These are phyloP conservation scores for Petunia secreta DNA, from an alignment of 257 asterid species.

Conservation along the genomic window DNA sequence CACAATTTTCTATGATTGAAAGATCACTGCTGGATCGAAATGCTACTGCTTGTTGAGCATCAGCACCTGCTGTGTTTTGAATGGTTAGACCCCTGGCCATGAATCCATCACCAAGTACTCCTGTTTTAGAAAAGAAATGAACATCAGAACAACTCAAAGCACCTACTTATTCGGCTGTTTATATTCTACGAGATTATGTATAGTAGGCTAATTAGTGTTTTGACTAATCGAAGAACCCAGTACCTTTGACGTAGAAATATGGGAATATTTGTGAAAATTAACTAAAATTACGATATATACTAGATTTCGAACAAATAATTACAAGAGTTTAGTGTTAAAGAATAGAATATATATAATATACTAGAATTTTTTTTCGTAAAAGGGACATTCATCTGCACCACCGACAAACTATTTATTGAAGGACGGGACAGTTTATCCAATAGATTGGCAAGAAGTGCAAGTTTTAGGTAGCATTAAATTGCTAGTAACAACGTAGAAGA, in stretches of 20 bases:
- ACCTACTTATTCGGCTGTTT: background rate
- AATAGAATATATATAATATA: no score
- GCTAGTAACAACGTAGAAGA: background rate
- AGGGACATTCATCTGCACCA: no score
- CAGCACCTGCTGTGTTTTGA: conserved; percentile 59
- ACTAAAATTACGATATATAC: no score
- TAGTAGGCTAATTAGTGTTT: background rate
- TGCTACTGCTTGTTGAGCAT: conserved; percentile 62
- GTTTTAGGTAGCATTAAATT: background rate
- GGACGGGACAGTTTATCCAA: background rate
- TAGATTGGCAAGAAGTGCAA: background rate
- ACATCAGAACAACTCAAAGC: background rate
- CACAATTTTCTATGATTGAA: conserved; percentile 49
- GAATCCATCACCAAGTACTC: conserved; percentile 57
- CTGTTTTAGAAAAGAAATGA: conserved; percentile 24
- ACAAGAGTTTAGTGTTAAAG: no score
- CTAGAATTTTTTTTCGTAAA: no score
- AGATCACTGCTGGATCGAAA: conserved; percentile 52
- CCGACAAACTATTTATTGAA: background rate
- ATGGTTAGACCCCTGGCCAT: conserved; percentile 55
- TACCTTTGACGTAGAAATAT: no score
- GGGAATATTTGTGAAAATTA: no score
- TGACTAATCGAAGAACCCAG: no score
- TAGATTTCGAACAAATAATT: no score
- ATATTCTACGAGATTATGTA: background rate